Base-by-base conservation (phyloP, 78 protist genomes). In the Cyanophora paradoxa region DNA sequence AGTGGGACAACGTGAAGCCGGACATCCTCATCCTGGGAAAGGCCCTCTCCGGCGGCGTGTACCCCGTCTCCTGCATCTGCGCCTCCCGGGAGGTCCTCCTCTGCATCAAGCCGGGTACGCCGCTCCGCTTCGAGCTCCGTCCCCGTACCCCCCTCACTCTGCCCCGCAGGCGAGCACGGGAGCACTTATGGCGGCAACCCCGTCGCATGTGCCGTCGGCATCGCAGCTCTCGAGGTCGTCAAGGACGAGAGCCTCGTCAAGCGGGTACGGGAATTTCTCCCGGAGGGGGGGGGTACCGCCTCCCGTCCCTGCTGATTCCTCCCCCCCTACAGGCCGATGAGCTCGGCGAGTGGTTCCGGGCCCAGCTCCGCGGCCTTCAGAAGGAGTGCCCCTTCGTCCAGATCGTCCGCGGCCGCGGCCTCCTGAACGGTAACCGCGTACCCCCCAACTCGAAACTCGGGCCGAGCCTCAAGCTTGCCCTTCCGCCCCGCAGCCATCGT, bases 141-240 rank as follows among this genome's bases (percentile, higher is more conserved):
- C 14, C 56, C 17, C 56, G 56, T 48, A 20, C 14, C 14, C 56
- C 28, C 56, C 17, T 20, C 17, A 28, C 4, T 73, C 39, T 1
- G 20, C 1, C 94, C 95, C 24, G 99, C n/a, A n/a, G n/a, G 99
- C 31, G 72, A 59, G 63, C 99, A 97, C 84, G 99, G 97, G 39
- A 74, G 88, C 5, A 97, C 99, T 1, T 97, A 62, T 62, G 99
- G 98, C 5, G 99, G 99, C 56, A 87, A 85, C 81, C 98, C 98
- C 26, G 33, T 95, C 26, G 96, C 92, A 8, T 85, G 91, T 48
- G 86, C 91, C 22, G 96, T 93, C 0, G 96, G 92, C 57, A 81
- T 89, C 73, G 98, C 78, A 19, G 94, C 99, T 2, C 85, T 96
- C 61, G 33, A 84, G 31, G 95, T 94, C 33, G 48, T 96, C 33